These are phyloP conservation scores for Ganoderma lingzhi DNA, from an alignment of 1,284 basidiomycete species.

Conservation along the genomic window DNA sequence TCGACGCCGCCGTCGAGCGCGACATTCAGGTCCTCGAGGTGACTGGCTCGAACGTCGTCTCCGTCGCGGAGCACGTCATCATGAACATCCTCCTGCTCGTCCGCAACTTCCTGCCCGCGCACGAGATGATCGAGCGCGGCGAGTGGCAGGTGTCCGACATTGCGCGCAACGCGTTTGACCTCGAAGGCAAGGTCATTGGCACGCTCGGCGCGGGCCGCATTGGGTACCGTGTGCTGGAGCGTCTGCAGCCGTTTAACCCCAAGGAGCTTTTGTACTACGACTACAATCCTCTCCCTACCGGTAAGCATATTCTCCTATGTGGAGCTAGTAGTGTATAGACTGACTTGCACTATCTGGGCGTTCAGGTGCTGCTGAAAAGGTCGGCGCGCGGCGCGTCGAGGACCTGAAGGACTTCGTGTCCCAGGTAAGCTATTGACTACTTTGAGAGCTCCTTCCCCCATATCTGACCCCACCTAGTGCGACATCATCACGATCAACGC, in stretches of 20 bases:
- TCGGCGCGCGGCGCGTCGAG: constrained; percentile 82
- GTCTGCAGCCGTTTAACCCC: constrained; percentile 87
- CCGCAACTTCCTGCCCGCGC: constrained; percentile 86
- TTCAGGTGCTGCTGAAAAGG: constrained; percentile 76
- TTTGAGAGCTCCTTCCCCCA: too few relatives aligned
- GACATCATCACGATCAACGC: constrained; percentile 91
- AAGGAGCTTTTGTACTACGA: constrained; percentile 96
- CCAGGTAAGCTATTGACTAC: constrained; percentile 42
- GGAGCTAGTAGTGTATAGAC: background rate
- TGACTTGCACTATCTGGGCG: constrained; percentile 43
- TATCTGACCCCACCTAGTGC: constrained; percentile 51
- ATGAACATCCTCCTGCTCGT: constrained; percentile 87
- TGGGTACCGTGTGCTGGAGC: constrained; percentile 90
- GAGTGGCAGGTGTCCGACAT: constrained; percentile 88
- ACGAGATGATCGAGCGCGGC: constrained; percentile 86
- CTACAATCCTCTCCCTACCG: constrained; percentile 80
- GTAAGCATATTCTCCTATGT: constrained; percentile 41
- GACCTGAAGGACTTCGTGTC: constrained; percentile 87
- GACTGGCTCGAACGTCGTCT: constrained; percentile 74
- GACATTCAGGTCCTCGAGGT: constrained; percentile 71
- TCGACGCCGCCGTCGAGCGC: constrained; percentile 87
- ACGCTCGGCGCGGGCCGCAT: constrained; percentile 90
- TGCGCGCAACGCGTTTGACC: constrained; percentile 85
- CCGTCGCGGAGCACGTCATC: constrained; percentile 91
- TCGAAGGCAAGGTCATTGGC: constrained; percentile 92